Percentiles rank a stretch among this genome's conserved stretches.
Evolutionary conservation across 2,329 filamentous ascomycete species (phyloP).

Genomic region (Cytospora mali): DNA sequence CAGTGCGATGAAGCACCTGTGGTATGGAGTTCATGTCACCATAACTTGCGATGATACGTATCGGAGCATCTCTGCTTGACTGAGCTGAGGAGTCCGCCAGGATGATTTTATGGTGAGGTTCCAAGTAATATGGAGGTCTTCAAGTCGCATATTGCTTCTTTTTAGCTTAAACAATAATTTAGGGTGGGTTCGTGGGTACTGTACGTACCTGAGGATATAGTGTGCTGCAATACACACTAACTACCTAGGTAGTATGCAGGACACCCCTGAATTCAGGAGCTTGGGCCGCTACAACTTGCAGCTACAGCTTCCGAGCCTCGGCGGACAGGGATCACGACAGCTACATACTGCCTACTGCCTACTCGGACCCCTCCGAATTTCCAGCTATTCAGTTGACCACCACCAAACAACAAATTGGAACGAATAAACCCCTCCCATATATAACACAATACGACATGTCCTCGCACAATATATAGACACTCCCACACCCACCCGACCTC

Average conservation of each 20-base stretch:
- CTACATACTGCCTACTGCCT: slow-evolving; percentile 11
- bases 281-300: slow-evolving; percentile 9
- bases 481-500: background rate
- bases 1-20: slow-evolving; percentile 43
- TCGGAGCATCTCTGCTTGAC: slow-evolving; percentile 2
- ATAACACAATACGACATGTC: slow-evolving; percentile 16
- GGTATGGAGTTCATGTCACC: slow-evolving; percentile 44
- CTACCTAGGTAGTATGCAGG: background rate
- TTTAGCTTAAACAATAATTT: too few relatives aligned
- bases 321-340: slow-evolving; percentile 3
- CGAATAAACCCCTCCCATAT: background rate
- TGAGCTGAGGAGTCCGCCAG: background rate
- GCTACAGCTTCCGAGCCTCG: slow-evolving; percentile 7
- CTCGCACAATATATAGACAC: slow-evolving; percentile 11
- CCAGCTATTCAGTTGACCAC: background rate
- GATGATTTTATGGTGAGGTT: background rate
- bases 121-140: too few relatives aligned
- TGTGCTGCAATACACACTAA: too few relatives aligned
- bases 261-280: slow-evolving; percentile 2
- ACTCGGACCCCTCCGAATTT: slow-evolving; percentile 22
- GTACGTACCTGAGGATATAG: too few relatives aligned
- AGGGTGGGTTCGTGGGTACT: too few relatives aligned
- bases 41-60: slow-evolving; percentile 32
- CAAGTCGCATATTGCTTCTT: too few relatives aligned
- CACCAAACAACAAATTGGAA: background rate